Base-by-base conservation (phyloP, 1,284 basidiomycete species). In the Ustilago curta region DNA sequence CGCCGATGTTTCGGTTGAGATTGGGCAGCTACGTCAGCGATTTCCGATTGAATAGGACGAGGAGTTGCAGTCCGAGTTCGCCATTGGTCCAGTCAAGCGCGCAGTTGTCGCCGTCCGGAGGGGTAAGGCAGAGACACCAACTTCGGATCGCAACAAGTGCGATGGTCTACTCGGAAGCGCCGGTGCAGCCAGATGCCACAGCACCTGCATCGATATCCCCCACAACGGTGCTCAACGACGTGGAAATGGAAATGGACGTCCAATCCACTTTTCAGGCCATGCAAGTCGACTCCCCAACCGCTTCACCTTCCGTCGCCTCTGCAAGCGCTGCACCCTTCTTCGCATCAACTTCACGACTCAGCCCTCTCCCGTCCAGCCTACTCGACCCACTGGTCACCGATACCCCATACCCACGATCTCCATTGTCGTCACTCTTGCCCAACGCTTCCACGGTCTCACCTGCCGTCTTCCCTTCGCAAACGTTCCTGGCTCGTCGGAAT, bases 231-330 rank as follows among this genome's bases (percentile, higher is more conserved):
- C 11, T 23, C 29, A 4, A 37, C 35, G 58, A 57, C n/a, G 45
- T 61, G 4, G 63, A 72, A 0, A 65, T 66, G 59, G 70, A 72
- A n/a, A 48, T 67, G 9, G 68, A 70, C 40, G 58, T 70, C 8
- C 57, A 72, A n/a, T 40, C 48, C 12, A 59, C 59, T 1, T 72
- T 72, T 19, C 59, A 59, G 31, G 70, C 70, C 8, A 72, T 72
- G 70, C 70, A 72, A 39, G 70, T 72, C 42, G 70, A 72, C 19
- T 63, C 59, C 21, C 63, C 70, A 7, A 55, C 40, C 8, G 53
- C 63, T 2, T 71, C 69, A 4, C 62, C 69, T 8, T 65, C 58
- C 11, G 16, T 31, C 18, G 16, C 14, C 59, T 8, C 14, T n/a
- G 25, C 16, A 19, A 50, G 19, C 48, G 50, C 39, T 0, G 18